Conservation (phyloP, 1,284 basidiomycete species). For the Trichosporon asahii region DNA sequence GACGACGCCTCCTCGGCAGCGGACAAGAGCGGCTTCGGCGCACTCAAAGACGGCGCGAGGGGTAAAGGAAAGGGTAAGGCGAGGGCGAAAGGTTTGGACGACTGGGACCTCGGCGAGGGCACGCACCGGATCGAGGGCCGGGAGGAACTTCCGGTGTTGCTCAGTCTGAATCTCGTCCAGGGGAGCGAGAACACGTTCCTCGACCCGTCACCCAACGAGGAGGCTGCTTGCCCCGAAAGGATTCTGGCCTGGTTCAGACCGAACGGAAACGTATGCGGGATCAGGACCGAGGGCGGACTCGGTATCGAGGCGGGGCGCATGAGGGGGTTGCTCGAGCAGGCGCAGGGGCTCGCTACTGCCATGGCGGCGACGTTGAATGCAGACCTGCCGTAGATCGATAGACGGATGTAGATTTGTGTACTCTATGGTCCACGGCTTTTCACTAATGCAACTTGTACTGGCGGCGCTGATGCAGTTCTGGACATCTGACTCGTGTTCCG, state of each 20-base stretch:
- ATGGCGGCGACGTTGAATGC: not conserved
- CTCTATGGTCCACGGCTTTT: too few relatives aligned
- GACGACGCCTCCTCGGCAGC: constrained; percentile 16
- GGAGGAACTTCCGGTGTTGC: constrained; percentile 43
- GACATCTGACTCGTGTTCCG: too few relatives aligned
- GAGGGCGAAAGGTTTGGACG: constrained; percentile 41
- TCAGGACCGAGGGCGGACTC: constrained; percentile 45
- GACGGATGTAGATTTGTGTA: not conserved
- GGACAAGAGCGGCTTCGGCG: constrained; percentile 29
- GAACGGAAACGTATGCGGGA: constrained; percentile 41
- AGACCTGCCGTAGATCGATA: not conserved
- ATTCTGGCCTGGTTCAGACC: constrained; percentile 43
- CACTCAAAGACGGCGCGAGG: constrained; percentile 45
- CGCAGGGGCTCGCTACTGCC: constrained; percentile 3
- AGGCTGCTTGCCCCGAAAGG: constrained; percentile 47
- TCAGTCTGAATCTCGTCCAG: constrained; percentile 48
- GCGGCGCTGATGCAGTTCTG: too few relatives aligned
- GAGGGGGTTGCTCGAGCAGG: constrained; percentile 31
- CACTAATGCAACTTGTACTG: too few relatives aligned
- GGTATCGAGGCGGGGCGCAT: constrained; percentile 36
- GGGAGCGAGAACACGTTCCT: constrained; percentile 35
- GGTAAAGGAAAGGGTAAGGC: constrained; percentile 35
- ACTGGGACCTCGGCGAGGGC: constrained; percentile 50
- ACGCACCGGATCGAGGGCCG: constrained; percentile 29
- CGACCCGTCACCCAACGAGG: constrained; percentile 48